A percentile compares a stretch with the other conserved stretches of the same genome.
Conservation (phyloP, 192 early-diverging fungal species). For the Rhizophagus prolifer region DNA sequence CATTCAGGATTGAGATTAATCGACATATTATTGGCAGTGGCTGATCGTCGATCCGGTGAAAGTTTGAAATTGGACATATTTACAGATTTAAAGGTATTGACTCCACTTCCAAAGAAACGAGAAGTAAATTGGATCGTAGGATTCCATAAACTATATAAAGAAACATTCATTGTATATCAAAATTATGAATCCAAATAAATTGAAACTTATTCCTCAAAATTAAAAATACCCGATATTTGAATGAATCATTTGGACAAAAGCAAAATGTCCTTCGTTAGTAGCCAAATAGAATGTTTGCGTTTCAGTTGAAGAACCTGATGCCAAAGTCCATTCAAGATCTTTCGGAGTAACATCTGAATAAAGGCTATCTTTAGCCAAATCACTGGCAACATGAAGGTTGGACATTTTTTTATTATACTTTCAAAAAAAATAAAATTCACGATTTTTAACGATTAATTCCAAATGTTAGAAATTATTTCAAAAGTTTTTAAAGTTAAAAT, state of each 20-base stretch:
- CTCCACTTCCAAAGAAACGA: slow-evolving; percentile 69
- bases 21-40: slow-evolving; percentile 70
- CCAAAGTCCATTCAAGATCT: slow-evolving; percentile 70
- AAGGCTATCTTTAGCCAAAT: slow-evolving; percentile 38
- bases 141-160: slow-evolving; percentile 34
- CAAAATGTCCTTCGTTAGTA: slow-evolving; percentile 68
- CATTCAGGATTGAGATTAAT: slow-evolving; percentile 52
- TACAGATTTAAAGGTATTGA: slow-evolving; percentile 73
- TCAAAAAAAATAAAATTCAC: too few species aligned
- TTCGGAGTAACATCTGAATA: slow-evolving; percentile 50
- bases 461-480: too few species aligned
- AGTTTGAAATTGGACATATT: slow-evolving; percentile 73
- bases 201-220: neutral
- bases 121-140: slow-evolving; percentile 74
- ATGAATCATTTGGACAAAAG: slow-evolving; percentile 91
- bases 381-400: slow-evolving; percentile 20
- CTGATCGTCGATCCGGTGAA: slow-evolving; percentile 71
- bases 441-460: too few species aligned
- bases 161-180: neutral
- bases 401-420: neutral
- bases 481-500: too few species aligned
- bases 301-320: slow-evolving; percentile 79
- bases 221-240: slow-evolving; percentile 70
- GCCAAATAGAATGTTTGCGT: slow-evolving; percentile 86
- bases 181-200: neutral